phyloP scores from a whole-genome alignment of 78 protist genomes.

The Chrysochromulina parva region DNA sequence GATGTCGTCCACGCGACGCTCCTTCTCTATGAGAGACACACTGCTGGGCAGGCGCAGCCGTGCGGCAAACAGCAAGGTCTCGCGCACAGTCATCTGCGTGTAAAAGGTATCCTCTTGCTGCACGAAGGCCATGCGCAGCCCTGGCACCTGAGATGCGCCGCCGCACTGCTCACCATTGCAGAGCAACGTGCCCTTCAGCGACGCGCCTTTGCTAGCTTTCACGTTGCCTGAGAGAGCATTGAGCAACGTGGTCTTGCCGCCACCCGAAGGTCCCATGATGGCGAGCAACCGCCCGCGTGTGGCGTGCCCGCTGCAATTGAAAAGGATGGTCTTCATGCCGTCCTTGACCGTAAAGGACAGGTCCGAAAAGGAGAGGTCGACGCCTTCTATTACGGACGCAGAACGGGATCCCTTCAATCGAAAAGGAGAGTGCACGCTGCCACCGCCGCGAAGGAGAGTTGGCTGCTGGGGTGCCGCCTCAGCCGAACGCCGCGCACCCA shows the following conservation, averaged over 20 bases:
- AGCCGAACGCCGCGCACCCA: too few species aligned
- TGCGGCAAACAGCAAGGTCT: neutral
- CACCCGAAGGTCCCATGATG: constrained; percentile 15
- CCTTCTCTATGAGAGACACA: neutral
- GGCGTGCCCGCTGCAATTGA: neutral
- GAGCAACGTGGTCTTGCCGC: neutral
- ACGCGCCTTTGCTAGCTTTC: neutral
- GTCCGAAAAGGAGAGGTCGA: too few species aligned
- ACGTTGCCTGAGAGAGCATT: neutral
- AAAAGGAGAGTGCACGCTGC: too few species aligned
- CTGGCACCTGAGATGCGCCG: neutral
- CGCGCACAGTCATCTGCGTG: constrained; percentile 28
- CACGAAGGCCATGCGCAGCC: neutral
- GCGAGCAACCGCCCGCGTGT: neutral
- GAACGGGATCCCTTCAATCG: too few species aligned
- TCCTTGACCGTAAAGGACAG: too few species aligned
- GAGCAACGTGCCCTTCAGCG: neutral
- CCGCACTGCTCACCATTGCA: neutral
- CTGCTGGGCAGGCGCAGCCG: neutral
- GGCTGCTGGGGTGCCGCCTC: too few species aligned
- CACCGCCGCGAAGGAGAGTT: too few species aligned
- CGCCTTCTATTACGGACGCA: too few species aligned
- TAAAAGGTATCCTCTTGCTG: neutral
- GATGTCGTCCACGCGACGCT: neutral
- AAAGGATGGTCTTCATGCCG: too few species aligned